phyloP scores from a whole-genome alignment of 768 basidiomycete species.

The Phanerochaete sordida region DNA sequence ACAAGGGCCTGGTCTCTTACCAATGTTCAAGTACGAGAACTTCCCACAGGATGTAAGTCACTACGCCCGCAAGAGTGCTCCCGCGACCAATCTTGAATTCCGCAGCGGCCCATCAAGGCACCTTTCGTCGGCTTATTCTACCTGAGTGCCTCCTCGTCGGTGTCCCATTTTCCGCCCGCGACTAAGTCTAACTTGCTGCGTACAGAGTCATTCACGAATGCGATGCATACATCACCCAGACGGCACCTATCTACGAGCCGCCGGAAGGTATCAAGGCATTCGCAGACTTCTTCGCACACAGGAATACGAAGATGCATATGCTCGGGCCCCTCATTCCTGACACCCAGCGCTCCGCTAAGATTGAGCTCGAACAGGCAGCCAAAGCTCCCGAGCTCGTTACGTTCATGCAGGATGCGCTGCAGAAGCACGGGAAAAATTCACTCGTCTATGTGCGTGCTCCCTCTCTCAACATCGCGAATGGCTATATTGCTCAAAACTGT shows the following conservation, averaged over 20 bases:
- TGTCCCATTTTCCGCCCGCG: too few relatives aligned
- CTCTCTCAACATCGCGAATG: too few relatives aligned
- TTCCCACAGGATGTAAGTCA: constrained; percentile 3
- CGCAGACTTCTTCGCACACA: constrained; percentile 10
- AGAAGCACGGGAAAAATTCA: constrained; percentile 13
- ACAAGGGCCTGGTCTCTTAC: background rate
- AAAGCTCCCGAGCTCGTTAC: constrained; percentile 6
- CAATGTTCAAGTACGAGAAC: background rate
- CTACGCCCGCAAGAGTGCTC: background rate
- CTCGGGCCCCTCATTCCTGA: constrained; percentile 16
- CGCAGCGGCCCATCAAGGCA: background rate
- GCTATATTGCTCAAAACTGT: background rate
- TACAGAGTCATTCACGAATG: constrained; percentile 2
- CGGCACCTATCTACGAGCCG: constrained; percentile 12
- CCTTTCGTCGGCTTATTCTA: background rate
- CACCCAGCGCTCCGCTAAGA: background rate
- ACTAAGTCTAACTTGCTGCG: background rate
- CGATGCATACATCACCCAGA: constrained; percentile 16
- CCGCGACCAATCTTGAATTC: background rate
- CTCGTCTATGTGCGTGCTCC: constrained; percentile 17
- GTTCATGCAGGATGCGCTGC: constrained; percentile 15
- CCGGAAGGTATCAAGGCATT: constrained; percentile 4
- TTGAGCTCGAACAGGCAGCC: constrained; percentile 9
- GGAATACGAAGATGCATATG: constrained; percentile 5
- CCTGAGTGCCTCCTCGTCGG: background rate